Evolutionary conservation across 2,329 filamentous ascomycete species (phyloP), one percentile per base, ranked within the genome.

Genomic region (Aspergillus costaricaensis): DNA sequence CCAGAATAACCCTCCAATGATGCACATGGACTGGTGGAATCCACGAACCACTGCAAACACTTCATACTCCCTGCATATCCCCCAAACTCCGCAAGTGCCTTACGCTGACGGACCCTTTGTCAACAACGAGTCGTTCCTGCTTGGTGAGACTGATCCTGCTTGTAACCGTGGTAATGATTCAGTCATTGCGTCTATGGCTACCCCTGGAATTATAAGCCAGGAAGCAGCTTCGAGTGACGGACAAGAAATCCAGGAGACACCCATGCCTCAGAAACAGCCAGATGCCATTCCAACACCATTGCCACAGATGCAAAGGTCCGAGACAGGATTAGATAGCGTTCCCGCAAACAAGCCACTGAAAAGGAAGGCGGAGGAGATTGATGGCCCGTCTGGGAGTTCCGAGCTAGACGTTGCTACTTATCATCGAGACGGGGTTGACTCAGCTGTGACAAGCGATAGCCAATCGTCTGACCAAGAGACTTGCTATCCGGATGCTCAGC

Each of bases 301-400:
- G 7, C 38, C 39, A 32, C 53, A 55, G 17, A 25, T 30, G 17
- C 39, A n/a, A 10, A 19, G 23, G 9, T 15, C 41, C 5, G 43
- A 50, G 25, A 15, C 2, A 9, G 27, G n/a, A 12, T 30, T 14
- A 32, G 15, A n/a, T 32, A 7, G 6, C n/a, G 25, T 47, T 21
- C 21, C 23, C 27, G 50, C 48, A 23, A 21, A 19, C 15, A 41
- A 50, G 21, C 39, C 63, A 5, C 27, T 67, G 32, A 76, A 76
- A 62, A 68, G 74, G 50, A 73, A 74, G 58, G 70, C 67, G n/a
- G 59, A 60, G 51, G 69, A 75, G 25, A 71, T 72, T 49, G 69
- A 71, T 53, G 58, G 21, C 27, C n/a, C 21, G 21, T 15, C 12
- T 51, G 7, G 17, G 12, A 50, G 4, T 23, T 32, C 47, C n/a